Percentiles rank a stretch among this genome's conserved stretches.
Evolutionary conservation across 78 protist species (phyloP).

Genomic region (Isochrysis galbana): DNA sequence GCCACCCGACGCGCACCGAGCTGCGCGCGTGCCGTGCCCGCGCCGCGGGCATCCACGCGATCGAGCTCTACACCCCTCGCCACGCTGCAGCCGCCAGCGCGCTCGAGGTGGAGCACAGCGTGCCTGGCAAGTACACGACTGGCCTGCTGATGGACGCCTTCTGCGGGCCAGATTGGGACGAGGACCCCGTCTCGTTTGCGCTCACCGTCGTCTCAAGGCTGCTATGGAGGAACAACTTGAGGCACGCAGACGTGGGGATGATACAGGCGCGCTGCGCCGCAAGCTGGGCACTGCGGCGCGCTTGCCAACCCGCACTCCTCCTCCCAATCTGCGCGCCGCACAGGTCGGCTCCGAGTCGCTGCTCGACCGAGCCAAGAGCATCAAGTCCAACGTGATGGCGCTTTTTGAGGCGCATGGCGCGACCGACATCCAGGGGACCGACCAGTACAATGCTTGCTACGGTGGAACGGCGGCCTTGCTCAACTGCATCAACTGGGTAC

Average conservation of each 20-base stretch:
- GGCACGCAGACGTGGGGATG: not conserved
- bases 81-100: not conserved
- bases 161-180: not conserved
- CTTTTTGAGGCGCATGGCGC: constrained; percentile 67
- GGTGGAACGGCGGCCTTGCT: constrained; percentile 92
- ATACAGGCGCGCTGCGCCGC: too few species aligned
- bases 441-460: constrained; percentile 90
- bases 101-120: not conserved
- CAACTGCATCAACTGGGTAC: constrained; percentile 84
- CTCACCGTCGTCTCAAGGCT: not conserved
- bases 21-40: not conserved
- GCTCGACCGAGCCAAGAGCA: constrained; percentile 49
- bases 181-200: not conserved
- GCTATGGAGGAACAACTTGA: not conserved
- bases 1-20: not conserved
- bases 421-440: constrained; percentile 66
- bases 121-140: not conserved
- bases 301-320: not conserved
- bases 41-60: not conserved
- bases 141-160: not conserved
- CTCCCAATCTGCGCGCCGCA: not conserved
- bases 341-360: constrained; percentile 55
- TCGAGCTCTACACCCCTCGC: not conserved
- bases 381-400: constrained; percentile 45
- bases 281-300: too few species aligned